Base-by-base conservation (phyloP, 177 flowering plant genomes). In the Vitis hybrid region DNA sequence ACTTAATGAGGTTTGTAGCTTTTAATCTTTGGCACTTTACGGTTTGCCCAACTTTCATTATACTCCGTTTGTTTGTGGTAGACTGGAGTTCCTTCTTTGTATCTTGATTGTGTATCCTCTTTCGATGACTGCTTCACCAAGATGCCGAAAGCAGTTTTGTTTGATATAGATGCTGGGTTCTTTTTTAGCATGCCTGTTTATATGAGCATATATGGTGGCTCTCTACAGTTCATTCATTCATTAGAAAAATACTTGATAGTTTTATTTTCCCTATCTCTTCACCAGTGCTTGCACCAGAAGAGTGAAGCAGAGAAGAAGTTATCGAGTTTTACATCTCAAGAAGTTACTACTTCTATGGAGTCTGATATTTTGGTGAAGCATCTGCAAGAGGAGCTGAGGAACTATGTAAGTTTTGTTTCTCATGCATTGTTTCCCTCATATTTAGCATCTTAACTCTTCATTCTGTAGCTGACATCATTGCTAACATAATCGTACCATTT, bases 371-470 rank as follows among this genome's bases (percentile, higher is more conserved):
- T 93, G 89, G 86, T 95, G 75, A 95, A 91, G 81, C 87, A 88
- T 77, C 73, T 95, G 72, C 97, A 86, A 64, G 92, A 93, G 56
- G 98, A 95, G 85, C 92, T 95, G 17, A 83, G 86, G 63, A 85
- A 72, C 66, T 87, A 75, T 79, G 99, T 95, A 85, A 83, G 98
- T 84, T 71, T 21, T 13, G 10, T 11, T 60, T 52, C 64, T 60
- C 14, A 6, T 59, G 15, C 54, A 17, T 45, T 68, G 19, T 68
- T 17, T 10, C 19, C 50, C 19, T 10, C n/a, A 19, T 1, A 18
- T 48, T 6, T 64, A 49, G 54, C 55, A 48, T 10, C 52, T 32
- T 63, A 30, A 40, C 61, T 6, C 52, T 45, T 64, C n/a, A 19
- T 40, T 62, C 23, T 62, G 62, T 23, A 60, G 5, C 14, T 12